phyloP scores from a whole-genome alignment of 257 asterid genomes.

The Primulina tabacum region DNA sequence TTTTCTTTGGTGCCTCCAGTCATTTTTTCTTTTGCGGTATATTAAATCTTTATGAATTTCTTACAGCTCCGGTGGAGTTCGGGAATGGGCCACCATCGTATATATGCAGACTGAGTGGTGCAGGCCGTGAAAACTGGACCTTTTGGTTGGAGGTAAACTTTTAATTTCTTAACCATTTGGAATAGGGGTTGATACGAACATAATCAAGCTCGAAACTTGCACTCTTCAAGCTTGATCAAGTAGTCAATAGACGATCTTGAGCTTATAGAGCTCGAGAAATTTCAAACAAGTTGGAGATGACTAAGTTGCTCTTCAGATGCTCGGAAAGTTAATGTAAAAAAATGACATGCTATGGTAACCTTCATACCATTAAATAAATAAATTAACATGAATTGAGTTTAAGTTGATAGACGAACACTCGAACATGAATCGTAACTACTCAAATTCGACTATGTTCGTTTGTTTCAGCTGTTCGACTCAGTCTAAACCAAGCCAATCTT shows the following conservation, averaged over 20 bases:
- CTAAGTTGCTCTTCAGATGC: neutral
- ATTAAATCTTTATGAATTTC: slow-evolving; percentile 30
- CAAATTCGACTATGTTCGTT: neutral
- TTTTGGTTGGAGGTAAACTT: slow-evolving; percentile 93
- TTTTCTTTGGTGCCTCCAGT: slow-evolving; percentile 13
- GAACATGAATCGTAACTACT: too few species aligned
- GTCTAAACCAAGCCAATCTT: neutral
- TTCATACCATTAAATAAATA: neutral
- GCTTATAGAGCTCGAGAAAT: neutral
- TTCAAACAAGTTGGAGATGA: neutral
- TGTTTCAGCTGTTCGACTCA: neutral
- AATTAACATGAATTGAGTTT: neutral
- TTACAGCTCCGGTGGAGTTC: slow-evolving; percentile 58
- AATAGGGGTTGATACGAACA: neutral
- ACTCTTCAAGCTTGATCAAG: neutral
- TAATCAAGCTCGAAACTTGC: neutral
- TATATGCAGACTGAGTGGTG: slow-evolving; percentile 79
- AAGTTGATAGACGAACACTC: too few species aligned
- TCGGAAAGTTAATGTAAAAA: too few species aligned
- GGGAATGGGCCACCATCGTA: slow-evolving; percentile 75
- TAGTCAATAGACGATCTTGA: neutral
- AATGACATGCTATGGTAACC: neutral
- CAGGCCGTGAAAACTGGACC: slow-evolving; percentile 73
- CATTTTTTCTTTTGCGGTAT: slow-evolving; percentile 11
- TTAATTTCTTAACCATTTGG: slow-evolving; percentile 13